Base-by-base conservation (phyloP, 179 eudicot genomes). In the Heliamphora pulchella region DNA sequence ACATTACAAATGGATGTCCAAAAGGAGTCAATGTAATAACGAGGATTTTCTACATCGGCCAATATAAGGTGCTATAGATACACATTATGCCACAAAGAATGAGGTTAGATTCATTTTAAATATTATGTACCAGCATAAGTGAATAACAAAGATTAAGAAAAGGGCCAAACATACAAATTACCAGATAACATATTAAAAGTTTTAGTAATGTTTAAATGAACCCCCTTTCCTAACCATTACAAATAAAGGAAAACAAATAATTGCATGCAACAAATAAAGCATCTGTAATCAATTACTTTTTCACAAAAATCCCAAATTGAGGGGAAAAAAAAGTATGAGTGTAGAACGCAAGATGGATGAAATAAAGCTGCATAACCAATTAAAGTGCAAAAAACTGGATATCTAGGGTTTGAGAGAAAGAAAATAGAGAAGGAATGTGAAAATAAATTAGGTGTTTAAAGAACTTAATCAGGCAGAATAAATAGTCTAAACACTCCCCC, bases 101-200 rank as follows among this genome's bases (percentile, higher is more conserved):
- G n/a, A 78, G 7, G n/a, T 75, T 62, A 71, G 8, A 74, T 66
- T 66, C 68, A 75, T 22, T 74, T 76, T n/a, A 63, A 44, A 48
- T 62, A 58, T 77, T 51, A 63, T 2, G 53, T 8, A 15, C 8
- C 14, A 10, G 53, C 74, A 78, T 20, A 18, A 66, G 14, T 41
- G 51, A 53, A 39, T 17, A 1, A 0, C 8, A 67, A 65, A 8
- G 20, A 7, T 22, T 0, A 8, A 5, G 63, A 5, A 72, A 58
- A 58, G 66, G 59, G 67, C 13, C 3, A 48, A 76, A 64, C 14
- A 4, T 51, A 17, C 67, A 75, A 44, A 2, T 62, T 17, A 17
- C 39, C 67, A 43, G 39, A 59, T n/a, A n/a, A 75, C 18, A 1
- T 4, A 22, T 58, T 72, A 2, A 44, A 75, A 59, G n/a, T 8